phyloP scores from a whole-genome alignment of 805 yeast species.

The Saccharomycopsis fibuligera region DNA sequence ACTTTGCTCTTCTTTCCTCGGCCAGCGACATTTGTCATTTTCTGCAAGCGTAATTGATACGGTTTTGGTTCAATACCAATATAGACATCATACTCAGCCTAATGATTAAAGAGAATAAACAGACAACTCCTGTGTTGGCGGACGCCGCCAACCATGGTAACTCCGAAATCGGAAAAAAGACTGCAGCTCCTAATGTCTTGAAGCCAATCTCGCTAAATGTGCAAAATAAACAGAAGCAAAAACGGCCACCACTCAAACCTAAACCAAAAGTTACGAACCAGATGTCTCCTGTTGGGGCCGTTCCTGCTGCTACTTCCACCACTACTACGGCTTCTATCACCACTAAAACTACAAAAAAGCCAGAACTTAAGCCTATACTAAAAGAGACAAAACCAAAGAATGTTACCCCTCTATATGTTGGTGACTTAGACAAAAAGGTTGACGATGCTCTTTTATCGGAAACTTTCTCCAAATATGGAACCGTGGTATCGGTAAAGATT shows the following conservation, averaged over 20 bases:
- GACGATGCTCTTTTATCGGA: constrained; percentile 42
- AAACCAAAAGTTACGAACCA: neutral
- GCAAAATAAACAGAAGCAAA: neutral
- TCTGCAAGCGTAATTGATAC: no score
- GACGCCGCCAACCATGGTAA: no score
- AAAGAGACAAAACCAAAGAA: neutral
- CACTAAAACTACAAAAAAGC: neutral
- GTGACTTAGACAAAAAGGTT: constrained; percentile 48
- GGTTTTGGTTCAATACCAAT: no score
- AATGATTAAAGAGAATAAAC: no score
- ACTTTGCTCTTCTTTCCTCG: no score
- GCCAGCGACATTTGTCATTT: no score
- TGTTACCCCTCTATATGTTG: constrained; percentile 46
- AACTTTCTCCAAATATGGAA: constrained; percentile 37
- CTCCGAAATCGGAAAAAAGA: neutral
- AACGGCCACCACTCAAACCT: neutral
- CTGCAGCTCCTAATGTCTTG: constrained; percentile 1
- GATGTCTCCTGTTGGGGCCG: no score
- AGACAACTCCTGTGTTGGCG: no score
- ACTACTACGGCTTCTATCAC: no score
- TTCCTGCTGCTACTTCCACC: no score
- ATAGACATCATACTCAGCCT: no score
- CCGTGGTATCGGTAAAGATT: constrained; percentile 53
- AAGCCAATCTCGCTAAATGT: constrained; percentile 10
- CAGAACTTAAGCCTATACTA: neutral